Conservation (phyloP, 2,329 filamentous ascomycete genomes). For the Sclerotiophoma versabilis region DNA sequence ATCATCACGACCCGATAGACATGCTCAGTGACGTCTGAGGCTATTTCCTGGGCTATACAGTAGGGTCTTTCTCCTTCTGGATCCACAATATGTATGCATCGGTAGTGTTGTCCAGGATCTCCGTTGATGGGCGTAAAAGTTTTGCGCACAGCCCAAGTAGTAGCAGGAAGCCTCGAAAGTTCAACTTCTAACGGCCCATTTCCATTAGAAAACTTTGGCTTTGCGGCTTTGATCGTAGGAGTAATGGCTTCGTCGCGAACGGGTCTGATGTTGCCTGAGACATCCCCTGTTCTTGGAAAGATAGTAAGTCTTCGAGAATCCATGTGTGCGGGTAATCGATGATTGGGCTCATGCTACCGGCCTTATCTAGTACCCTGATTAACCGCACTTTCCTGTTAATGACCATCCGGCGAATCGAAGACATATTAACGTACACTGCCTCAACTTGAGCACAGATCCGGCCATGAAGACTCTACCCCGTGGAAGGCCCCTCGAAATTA, state of each 20-base stretch:
- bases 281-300: not conserved
- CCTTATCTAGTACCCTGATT: too few species aligned
- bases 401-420: too few species aligned
- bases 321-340: too few species aligned
- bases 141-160: not conserved
- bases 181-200: not conserved
- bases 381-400: too few species aligned
- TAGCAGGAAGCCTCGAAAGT: not conserved
- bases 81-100: slow-evolving; percentile 17
- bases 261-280: not conserved
- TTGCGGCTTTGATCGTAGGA: not conserved
- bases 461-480: not conserved
- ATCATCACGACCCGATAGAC: too few species aligned
- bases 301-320: too few species aligned
- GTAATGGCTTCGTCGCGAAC: not conserved
- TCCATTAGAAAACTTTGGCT: not conserved
- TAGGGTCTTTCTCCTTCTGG: too few species aligned
- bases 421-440: too few species aligned
- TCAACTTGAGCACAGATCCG: not conserved
- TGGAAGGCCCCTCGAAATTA: not conserved
- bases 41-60: too few species aligned
- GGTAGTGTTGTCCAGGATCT: slow-evolving; percentile 10
- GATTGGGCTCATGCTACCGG: too few species aligned
- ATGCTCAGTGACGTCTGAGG: too few species aligned
- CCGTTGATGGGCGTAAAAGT: slow-evolving; percentile 8